phyloP scores from a whole-genome alignment of 2,329 filamentous ascomycete genomes.

The Colletotrichum chlorophyti region DNA sequence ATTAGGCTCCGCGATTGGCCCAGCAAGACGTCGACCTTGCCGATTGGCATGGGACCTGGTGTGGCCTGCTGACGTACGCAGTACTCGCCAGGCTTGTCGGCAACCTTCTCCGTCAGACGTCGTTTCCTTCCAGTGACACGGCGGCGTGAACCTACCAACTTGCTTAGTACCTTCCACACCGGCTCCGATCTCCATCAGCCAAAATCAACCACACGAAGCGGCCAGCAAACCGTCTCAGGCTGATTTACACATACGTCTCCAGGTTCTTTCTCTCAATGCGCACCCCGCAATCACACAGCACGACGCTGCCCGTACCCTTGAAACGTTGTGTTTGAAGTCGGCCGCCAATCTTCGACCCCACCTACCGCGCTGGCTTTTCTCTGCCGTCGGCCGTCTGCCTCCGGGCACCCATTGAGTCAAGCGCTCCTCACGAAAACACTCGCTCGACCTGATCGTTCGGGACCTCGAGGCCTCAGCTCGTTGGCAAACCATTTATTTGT shows the following conservation, averaged over 20 bases:
- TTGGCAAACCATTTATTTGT: background rate
- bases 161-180: background rate
- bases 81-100: conserved; percentile 15
- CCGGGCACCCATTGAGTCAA: conserved; percentile 26
- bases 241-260: background rate
- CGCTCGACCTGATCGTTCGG: conserved; percentile 12
- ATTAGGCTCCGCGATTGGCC: conserved; percentile 1
- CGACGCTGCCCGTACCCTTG: background rate
- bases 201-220: background rate
- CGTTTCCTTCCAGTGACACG: background rate
- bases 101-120: conserved; percentile 12
- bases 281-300: conserved; percentile 15
- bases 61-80: background rate
- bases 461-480: conserved; percentile 11
- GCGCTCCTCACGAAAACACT: conserved; percentile 9
- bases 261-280: background rate
- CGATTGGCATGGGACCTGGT: background rate
- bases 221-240: background rate
- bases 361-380: conserved; percentile 14
- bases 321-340: background rate
- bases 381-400: conserved; percentile 25
- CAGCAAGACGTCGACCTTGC: background rate
- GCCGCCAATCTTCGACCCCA: conserved; percentile 14
- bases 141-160: too few species aligned
- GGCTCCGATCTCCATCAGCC: background rate